Evolutionary conservation across 345 rosid genomes (phyloP).

Genomic region (Ailanthus altissimus): DNA sequence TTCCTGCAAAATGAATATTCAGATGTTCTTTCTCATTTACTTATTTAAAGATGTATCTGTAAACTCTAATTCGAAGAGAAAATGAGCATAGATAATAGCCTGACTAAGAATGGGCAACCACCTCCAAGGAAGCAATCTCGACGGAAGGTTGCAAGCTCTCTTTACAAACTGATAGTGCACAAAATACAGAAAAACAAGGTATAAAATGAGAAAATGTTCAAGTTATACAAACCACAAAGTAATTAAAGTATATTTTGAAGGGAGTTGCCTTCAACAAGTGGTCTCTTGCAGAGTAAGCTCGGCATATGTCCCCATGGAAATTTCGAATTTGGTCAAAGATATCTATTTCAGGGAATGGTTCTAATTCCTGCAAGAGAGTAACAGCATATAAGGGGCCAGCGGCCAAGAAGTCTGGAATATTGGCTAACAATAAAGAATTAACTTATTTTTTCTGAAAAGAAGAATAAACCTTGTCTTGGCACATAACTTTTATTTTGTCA

Average conservation of each 20-base stretch:
- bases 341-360: slow-evolving; percentile 74
- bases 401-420: slow-evolving; percentile 3
- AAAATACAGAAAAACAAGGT: slow-evolving; percentile 16
- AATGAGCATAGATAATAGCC: neutral
- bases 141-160: slow-evolving; percentile 80
- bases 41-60: too few species aligned
- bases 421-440: neutral
- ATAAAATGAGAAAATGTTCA: slow-evolving; percentile 18
- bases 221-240: slow-evolving; percentile 13
- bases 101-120: slow-evolving; percentile 21
- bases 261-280: slow-evolving; percentile 74
- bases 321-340: slow-evolving; percentile 56
- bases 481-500: neutral
- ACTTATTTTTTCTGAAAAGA: too few species aligned
- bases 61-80: too few species aligned
- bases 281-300: slow-evolving; percentile 66
- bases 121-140: slow-evolving; percentile 80
- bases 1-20: too few species aligned
- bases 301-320: slow-evolving; percentile 62
- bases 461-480: too few species aligned
- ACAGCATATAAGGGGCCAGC: slow-evolving; percentile 13
- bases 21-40: too few species aligned
- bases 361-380: slow-evolving; percentile 64
- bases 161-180: slow-evolving; percentile 56
- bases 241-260: slow-evolving; percentile 12